phyloP scores from a whole-genome alignment of 2,329 filamentous ascomycete genomes.

The Trichoderma sp. region DNA sequence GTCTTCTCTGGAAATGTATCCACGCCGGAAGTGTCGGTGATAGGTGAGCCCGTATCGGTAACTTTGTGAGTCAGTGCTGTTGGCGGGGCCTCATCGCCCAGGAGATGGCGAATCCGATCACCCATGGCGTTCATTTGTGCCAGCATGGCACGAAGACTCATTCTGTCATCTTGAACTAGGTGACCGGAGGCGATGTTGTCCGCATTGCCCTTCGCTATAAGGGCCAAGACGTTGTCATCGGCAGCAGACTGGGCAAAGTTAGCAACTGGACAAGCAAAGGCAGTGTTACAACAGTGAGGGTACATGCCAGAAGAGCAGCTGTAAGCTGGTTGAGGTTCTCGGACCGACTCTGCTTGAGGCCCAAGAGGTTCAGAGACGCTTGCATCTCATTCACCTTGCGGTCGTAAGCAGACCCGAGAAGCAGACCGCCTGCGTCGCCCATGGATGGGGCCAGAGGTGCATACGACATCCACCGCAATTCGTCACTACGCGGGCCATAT shows the following conservation, averaged over 20 bases:
- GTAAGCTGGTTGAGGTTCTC: conserved; percentile 53
- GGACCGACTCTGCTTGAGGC: conserved; percentile 50
- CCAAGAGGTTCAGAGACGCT: conserved; percentile 60
- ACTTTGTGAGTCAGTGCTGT: conserved; percentile 24
- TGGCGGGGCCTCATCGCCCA: conserved; percentile 33
- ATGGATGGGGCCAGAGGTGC: conserved; percentile 26
- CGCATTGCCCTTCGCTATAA: conserved; percentile 49
- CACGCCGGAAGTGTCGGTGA: conserved; percentile 25
- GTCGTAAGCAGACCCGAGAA: conserved; percentile 37
- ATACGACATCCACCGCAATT: conserved; percentile 32
- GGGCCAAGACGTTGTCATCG: conserved; percentile 42
- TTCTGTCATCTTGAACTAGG: conserved; percentile 43
- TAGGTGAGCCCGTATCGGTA: conserved; percentile 26
- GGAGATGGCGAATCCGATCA: conserved; percentile 40
- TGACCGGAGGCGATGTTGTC: conserved; percentile 40
- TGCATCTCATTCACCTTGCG: conserved; percentile 61
- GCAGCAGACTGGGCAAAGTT: conserved; percentile 40
- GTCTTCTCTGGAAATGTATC: conserved; percentile 30
- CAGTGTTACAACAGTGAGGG: not conserved
- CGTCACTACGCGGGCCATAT: conserved; percentile 32
- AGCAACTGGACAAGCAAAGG: not conserved
- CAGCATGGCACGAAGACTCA: conserved; percentile 47
- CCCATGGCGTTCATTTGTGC: conserved; percentile 46
- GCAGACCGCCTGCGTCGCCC: conserved; percentile 23
- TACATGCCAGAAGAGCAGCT: conserved; percentile 60